Percentiles rank a stretch among this genome's conserved stretches.
Evolutionary conservation across 441 rosid genomes (phyloP).

Genomic region (Brassica hybrid): DNA sequence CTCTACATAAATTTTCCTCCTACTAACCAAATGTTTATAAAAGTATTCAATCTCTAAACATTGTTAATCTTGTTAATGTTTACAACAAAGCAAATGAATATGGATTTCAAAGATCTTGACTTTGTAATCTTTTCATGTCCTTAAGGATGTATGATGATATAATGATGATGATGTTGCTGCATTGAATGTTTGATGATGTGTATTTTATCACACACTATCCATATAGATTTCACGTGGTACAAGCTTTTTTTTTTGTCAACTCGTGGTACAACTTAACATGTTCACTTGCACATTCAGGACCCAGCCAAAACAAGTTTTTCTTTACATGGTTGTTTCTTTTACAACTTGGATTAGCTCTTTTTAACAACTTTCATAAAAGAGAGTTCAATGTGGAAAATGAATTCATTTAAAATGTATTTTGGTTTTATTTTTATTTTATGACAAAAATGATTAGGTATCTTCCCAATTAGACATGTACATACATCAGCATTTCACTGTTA

Average conservation of each 20-base stretch:
- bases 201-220: conserved; percentile 2
- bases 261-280: neutral
- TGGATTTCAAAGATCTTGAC: neutral
- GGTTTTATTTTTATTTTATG: neutral
- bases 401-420: neutral
- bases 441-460: neutral
- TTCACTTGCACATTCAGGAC: conserved; percentile 12
- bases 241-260: neutral
- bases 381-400: neutral
- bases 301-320: neutral
- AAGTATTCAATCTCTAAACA: neutral
- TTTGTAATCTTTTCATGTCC: neutral
- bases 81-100: neutral
- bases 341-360: conserved; percentile 5
- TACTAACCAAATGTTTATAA: neutral
- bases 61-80: no score
- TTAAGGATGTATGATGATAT: conserved; percentile 4
- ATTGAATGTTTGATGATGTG: conserved; percentile 17
- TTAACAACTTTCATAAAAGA: neutral
- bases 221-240: conserved; percentile 10
- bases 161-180: conserved; percentile 6
- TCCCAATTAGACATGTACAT: neutral
- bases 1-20: no score
- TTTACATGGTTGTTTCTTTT: neutral
- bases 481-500: neutral